Conservation (phyloP, 106 monocot species). For the Dendrobium officinale region DNA sequence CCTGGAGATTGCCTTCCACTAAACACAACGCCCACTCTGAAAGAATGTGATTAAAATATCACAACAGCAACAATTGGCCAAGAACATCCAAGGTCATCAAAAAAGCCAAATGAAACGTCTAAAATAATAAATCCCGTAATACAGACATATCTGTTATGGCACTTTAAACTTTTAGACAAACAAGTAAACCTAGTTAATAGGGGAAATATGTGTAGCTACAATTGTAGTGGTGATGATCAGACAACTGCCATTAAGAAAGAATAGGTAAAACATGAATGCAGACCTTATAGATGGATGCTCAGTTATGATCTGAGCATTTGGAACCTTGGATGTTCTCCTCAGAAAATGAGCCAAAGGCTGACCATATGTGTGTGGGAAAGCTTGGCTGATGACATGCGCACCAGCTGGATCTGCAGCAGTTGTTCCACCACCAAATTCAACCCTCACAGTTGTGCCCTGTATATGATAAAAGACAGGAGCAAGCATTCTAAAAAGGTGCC, state of each 20-base stretch:
- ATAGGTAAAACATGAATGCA: not conserved
- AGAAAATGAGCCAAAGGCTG: conserved; percentile 72
- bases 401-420: conserved; percentile 44
- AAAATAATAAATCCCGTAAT: not conserved
- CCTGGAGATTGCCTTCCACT: conserved; percentile 93
- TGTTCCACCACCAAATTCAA: conserved; percentile 85
- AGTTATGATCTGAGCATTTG: conserved; percentile 63
- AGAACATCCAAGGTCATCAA: not conserved
- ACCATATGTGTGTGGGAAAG: conserved; percentile 74
- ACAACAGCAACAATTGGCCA: not conserved
- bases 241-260: not conserved
- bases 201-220: not conserved
- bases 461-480: not conserved
- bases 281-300: conserved; percentile 58
- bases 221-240: not conserved
- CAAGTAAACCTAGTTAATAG: not conserved
- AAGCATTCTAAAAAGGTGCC: not conserved
- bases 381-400: conserved; percentile 43
- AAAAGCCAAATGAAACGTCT: not conserved
- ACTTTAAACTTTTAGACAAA: not conserved
- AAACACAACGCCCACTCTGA: conserved; percentile 92
- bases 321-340: conserved; percentile 37
- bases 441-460: conserved; percentile 76
- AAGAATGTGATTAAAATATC: conserved; percentile 8
- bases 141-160: not conserved